Conservation (phyloP, 495 filamentous ascomycete species). For the Daldinia caldariorum region DNA sequence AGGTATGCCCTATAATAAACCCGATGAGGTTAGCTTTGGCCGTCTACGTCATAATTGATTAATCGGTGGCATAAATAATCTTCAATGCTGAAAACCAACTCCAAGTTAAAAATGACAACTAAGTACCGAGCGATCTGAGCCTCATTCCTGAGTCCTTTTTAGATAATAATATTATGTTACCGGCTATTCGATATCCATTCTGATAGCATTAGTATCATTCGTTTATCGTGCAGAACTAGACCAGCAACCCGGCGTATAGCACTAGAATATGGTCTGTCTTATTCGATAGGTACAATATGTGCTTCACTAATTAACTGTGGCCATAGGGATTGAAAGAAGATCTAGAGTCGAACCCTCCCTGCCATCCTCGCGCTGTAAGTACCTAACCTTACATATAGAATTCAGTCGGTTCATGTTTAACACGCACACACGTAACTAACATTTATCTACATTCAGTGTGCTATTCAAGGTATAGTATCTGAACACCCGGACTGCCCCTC, state of each 20-base stretch:
- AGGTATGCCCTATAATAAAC: neutral
- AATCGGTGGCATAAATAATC: slow-evolving; percentile 3
- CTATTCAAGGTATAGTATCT: slow-evolving; percentile 76
- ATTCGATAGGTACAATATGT: neutral
- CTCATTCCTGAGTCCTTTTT: neutral
- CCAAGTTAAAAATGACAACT: neutral
- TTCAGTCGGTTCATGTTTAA: neutral
- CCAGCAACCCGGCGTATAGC: neutral
- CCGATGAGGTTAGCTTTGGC: slow-evolving; percentile 30
- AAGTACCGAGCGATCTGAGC: neutral
- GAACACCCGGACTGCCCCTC: slow-evolving; percentile 10
- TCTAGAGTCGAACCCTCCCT: slow-evolving; percentile 78
- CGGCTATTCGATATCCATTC: neutral
- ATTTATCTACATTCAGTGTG: slow-evolving; percentile 65
- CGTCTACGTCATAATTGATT: slow-evolving; percentile 30
- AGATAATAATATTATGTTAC: neutral
- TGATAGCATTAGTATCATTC: neutral
- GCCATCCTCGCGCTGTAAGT: slow-evolving; percentile 88
- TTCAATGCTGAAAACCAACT: neutral
- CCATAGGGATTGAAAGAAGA: slow-evolving; percentile 67
- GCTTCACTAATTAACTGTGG: slow-evolving; percentile 17
- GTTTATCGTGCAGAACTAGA: neutral
- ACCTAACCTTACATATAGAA: neutral
- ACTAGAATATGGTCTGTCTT: slow-evolving; percentile 31
- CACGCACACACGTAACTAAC: slow-evolving; percentile 7